Evolutionary conservation across 805 yeast species (phyloP).

Genomic region (Teunomyces stri): DNA sequence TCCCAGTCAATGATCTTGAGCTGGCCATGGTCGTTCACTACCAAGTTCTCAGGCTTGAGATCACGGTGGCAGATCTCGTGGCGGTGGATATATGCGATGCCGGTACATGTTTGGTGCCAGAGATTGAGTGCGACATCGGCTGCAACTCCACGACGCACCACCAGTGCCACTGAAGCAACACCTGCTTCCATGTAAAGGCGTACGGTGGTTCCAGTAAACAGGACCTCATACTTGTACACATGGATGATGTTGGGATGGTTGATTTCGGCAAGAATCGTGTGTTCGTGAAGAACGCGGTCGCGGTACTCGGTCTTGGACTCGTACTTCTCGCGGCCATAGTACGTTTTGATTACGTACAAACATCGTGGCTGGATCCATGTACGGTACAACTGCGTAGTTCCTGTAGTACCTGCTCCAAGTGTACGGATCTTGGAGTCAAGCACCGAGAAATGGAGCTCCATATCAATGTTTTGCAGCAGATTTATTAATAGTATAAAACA

Average conservation of each 20-base stretch:
- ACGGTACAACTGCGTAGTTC: slow-evolving; percentile 28
- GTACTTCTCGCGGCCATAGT: slow-evolving; percentile 35
- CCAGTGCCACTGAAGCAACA: slow-evolving; percentile 5
- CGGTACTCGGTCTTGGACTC: slow-evolving; percentile 42
- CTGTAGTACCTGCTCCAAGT: slow-evolving; percentile 32
- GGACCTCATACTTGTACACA: slow-evolving; percentile 28
- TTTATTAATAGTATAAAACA: not conserved
- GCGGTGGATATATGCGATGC: slow-evolving; percentile 38
- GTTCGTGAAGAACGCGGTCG: slow-evolving; percentile 38
- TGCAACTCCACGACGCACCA: not conserved
- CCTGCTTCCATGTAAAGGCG: slow-evolving; percentile 35
- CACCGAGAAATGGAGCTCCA: not conserved
- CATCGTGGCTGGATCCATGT: not conserved
- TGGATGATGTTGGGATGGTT: slow-evolving; percentile 34
- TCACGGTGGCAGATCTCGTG: slow-evolving; percentile 47
- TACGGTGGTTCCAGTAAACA: slow-evolving; percentile 19
- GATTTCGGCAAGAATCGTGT: slow-evolving; percentile 22
- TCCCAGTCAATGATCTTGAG: slow-evolving; percentile 48
- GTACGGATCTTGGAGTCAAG: slow-evolving; percentile 1
- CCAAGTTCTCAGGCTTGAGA: slow-evolving; percentile 47
- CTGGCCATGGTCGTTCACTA: slow-evolving; percentile 25
- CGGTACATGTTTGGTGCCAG: slow-evolving; percentile 43
- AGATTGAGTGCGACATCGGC: slow-evolving; percentile 22
- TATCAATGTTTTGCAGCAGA: not conserved
- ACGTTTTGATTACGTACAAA: slow-evolving; percentile 46